Percentiles rank a stretch among this genome's conserved stretches.
Evolutionary conservation across 1,139 yeast genomes (phyloP).

Genomic region (Sugiyamaella japonica): DNA sequence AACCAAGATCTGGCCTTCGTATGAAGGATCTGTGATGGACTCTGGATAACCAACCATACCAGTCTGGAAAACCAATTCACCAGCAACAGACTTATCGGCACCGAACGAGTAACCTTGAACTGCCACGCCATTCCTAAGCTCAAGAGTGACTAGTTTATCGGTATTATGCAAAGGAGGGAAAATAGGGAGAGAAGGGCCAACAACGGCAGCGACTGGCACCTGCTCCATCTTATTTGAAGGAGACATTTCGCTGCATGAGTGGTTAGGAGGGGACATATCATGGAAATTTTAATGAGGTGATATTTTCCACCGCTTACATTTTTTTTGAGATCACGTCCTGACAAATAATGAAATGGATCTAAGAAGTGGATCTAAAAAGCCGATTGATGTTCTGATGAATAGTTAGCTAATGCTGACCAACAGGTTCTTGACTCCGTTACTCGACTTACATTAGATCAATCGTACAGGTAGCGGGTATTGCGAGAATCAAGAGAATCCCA

Average conservation of each 20-base stretch:
- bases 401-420: not conserved
- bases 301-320: not conserved
- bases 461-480: not conserved
- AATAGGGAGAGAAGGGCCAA: constrained; percentile 54
- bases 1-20: constrained; percentile 96
- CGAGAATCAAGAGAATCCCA: too few species aligned
- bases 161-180: constrained; percentile 84
- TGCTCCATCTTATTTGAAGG: constrained; percentile 11
- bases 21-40: constrained; percentile 97
- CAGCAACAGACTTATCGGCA: constrained; percentile 85
- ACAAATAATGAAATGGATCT: not conserved
- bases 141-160: constrained; percentile 83
- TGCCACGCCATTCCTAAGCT: constrained; percentile 85
- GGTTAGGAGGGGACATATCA: not conserved
- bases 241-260: constrained; percentile 1
- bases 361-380: not conserved
- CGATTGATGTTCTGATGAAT: not conserved
- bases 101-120: constrained; percentile 98
- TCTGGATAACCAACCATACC: constrained; percentile 99
- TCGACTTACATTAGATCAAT: not conserved
- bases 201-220: not conserved
- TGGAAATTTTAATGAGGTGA: not conserved
- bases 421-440: not conserved
- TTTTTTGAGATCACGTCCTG: not conserved
- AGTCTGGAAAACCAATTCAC: constrained; percentile 98